Conservation (phyloP, 2,329 filamentous ascomycete species). For the Exophiala viscosa region DNA sequence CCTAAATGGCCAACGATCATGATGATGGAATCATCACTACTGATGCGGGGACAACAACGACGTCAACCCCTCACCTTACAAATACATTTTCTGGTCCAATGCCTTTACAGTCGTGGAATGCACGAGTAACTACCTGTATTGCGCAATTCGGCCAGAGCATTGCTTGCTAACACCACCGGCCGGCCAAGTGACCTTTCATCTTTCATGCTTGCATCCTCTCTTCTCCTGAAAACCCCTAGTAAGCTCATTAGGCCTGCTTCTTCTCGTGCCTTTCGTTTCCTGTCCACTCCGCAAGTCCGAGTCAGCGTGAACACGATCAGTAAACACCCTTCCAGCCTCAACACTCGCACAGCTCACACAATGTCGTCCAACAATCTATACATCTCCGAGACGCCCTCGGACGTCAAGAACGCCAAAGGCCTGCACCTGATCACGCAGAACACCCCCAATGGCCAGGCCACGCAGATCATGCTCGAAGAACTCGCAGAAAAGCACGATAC, state of each 20-base stretch:
- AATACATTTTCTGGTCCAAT: background rate
- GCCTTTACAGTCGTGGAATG: background rate
- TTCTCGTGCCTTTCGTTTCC: too few species aligned
- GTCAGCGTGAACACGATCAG: too few species aligned
- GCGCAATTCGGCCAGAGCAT: background rate
- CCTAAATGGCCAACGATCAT: too few species aligned
- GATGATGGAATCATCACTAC: background rate
- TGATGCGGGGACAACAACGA: background rate
- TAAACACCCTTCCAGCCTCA: background rate
- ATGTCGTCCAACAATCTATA: slow-evolving; percentile 43
- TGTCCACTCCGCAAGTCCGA: too few species aligned
- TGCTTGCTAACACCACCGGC: too few species aligned
- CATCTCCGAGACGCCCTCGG: slow-evolving; percentile 43
- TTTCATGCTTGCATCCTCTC: too few species aligned
- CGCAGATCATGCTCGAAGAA: slow-evolving; percentile 56
- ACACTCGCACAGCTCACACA: background rate
- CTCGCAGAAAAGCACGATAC: slow-evolving; percentile 50
- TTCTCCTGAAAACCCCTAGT: too few species aligned
- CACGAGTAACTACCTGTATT: background rate
- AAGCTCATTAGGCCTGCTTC: too few species aligned
- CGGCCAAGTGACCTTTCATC: too few species aligned
- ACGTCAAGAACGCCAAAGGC: slow-evolving; percentile 48
- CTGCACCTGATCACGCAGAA: slow-evolving; percentile 51
- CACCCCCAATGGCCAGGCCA: slow-evolving; percentile 52
- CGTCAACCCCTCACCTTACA: slow-evolving; percentile 1